Conservation (phyloP, 805 yeast genomes). For the Ogataea methylovora region DNA sequence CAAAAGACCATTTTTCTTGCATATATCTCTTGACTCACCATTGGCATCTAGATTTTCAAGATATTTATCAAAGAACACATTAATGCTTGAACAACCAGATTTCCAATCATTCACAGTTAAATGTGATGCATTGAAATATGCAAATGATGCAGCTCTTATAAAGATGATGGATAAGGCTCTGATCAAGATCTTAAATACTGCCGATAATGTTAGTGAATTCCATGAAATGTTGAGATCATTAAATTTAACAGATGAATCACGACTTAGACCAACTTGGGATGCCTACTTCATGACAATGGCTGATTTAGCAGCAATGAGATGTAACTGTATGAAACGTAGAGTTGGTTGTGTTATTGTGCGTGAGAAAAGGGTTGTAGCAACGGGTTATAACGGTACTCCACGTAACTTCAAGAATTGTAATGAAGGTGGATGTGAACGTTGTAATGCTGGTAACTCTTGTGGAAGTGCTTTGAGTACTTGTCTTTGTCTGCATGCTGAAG, state of each 20-base stretch:
- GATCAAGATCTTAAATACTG: slow-evolving; percentile 49
- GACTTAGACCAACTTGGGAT: slow-evolving; percentile 93
- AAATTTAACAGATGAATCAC: slow-evolving; percentile 39
- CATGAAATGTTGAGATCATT: slow-evolving; percentile 30
- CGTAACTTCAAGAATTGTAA: slow-evolving; percentile 81
- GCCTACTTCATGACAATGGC: slow-evolving; percentile 92
- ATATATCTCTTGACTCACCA: slow-evolving; percentile 73
- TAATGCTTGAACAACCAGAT: neutral
- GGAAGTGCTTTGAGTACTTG: slow-evolving; percentile 77
- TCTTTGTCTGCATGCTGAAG: slow-evolving; percentile 94
- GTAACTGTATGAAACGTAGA: slow-evolving; percentile 94
- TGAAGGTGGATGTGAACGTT: slow-evolving; percentile 91
- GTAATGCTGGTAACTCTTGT: slow-evolving; percentile 60
- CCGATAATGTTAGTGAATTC: slow-evolving; percentile 28
- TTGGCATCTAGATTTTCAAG: slow-evolving; percentile 37
- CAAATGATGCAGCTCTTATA: slow-evolving; percentile 21
- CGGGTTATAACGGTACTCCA: slow-evolving; percentile 98
- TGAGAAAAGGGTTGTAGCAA: slow-evolving; percentile 80
- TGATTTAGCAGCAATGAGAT: slow-evolving; percentile 83
- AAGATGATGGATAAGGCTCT: slow-evolving; percentile 41
- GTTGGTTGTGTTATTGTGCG: slow-evolving; percentile 95
- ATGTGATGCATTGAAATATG: slow-evolving; percentile 20
- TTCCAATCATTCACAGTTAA: slow-evolving; percentile 29
- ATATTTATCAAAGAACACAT: slow-evolving; percentile 9
- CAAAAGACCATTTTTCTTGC: slow-evolving; percentile 79